Evolutionary conservation across 805 yeast genomes (phyloP).

Genomic region (Metschnikowia hibisci): DNA sequence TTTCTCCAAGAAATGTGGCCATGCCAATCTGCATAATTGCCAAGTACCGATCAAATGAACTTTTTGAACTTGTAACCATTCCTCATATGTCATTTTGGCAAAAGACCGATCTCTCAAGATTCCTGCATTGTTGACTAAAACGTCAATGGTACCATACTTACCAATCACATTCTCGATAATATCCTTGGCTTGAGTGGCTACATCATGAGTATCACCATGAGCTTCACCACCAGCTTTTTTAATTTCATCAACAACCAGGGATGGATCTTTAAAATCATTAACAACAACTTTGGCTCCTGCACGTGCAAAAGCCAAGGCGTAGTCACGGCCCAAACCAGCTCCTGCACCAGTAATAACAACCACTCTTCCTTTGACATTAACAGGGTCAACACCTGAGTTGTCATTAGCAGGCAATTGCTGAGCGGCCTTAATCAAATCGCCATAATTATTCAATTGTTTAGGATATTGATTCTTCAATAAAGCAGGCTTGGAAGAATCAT

Average conservation of each 20-base stretch:
- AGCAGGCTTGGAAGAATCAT: constrained; percentile 48
- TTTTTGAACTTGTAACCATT: constrained; percentile 76
- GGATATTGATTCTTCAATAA: constrained; percentile 63
- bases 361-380: constrained; percentile 75
- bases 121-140: constrained; percentile 91
- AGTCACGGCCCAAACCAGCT: constrained; percentile 88
- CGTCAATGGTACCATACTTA: constrained; percentile 78
- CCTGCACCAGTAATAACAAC: constrained; percentile 95
- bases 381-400: constrained; percentile 33
- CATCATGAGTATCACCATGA: constrained; percentile 79
- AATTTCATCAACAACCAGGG: constrained; percentile 71
- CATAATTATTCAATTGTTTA: constrained; percentile 65
- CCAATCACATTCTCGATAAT: constrained; percentile 75
- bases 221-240: constrained; percentile 71
- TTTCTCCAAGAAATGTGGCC: constrained; percentile 85
- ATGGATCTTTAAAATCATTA: constrained; percentile 80
- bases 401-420: constrained; percentile 51
- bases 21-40: constrained; percentile 79
- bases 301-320: constrained; percentile 78
- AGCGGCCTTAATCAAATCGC: constrained; percentile 51
- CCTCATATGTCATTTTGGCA: constrained; percentile 74
- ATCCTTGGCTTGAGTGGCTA: constrained; percentile 65
- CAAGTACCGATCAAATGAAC: constrained; percentile 83
- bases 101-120: constrained; percentile 87
- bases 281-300: constrained; percentile 95